Percentiles rank a stretch among this genome's conserved stretches.
Evolutionary conservation across 2,329 filamentous ascomycete species (phyloP).

Genomic region (Penicillium sp.): DNA sequence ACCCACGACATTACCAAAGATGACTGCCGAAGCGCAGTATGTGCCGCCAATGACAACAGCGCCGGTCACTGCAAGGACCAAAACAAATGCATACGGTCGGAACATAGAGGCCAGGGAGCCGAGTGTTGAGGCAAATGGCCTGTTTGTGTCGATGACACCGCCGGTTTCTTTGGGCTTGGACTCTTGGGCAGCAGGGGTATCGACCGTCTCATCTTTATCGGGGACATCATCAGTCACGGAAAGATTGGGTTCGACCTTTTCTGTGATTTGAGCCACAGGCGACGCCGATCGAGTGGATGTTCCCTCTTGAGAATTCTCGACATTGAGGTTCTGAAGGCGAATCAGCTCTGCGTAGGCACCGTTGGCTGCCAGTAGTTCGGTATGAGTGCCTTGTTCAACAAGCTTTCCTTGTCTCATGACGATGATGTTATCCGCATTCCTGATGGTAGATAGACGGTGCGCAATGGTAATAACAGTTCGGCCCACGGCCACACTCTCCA

Average conservation of each 20-base stretch:
- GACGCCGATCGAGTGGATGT: slow-evolving; percentile 1
- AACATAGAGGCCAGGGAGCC: slow-evolving; percentile 42
- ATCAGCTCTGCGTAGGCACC: slow-evolving; percentile 11
- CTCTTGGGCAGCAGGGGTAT: background rate
- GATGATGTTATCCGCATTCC: slow-evolving; percentile 15
- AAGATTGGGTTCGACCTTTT: background rate
- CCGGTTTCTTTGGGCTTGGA: background rate
- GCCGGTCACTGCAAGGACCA: slow-evolving; percentile 43
- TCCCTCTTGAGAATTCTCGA: background rate
- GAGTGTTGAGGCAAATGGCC: slow-evolving; percentile 22
- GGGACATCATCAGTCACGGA: background rate
- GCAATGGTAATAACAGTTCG: slow-evolving; percentile 52
- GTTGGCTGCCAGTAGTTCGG: slow-evolving; percentile 3
- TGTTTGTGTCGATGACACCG: background rate
- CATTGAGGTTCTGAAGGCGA: slow-evolving; percentile 4
- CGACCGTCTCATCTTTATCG: background rate
- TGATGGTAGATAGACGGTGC: slow-evolving; percentile 16
- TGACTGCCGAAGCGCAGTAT: slow-evolving; percentile 56
- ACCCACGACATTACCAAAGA: slow-evolving; percentile 60
- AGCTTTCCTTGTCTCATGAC: slow-evolving; percentile 32
- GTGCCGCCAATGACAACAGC: slow-evolving; percentile 55
- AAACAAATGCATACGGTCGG: slow-evolving; percentile 1
- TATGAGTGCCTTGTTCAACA: slow-evolving; percentile 51
- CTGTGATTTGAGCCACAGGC: background rate
- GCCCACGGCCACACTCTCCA: slow-evolving; percentile 6